A percentile compares a stretch with the other conserved stretches of the same genome.
These are phyloP conservation scores for Kwoniella bestiolae DNA, from an alignment of 768 basidiomycete genomes.

Conservation along the genomic window DNA sequence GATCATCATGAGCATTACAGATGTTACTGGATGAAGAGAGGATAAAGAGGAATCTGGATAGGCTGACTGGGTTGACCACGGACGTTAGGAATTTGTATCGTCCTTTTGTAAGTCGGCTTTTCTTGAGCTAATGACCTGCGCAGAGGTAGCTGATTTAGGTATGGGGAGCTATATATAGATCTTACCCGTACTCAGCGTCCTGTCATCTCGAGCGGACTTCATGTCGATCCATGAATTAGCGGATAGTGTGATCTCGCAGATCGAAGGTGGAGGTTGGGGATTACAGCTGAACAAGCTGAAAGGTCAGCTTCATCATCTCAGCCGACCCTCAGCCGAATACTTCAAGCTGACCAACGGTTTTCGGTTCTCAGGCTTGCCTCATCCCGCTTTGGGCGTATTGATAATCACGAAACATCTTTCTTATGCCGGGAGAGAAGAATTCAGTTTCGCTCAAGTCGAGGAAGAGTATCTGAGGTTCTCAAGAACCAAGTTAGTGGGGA, in stretches of 20 bases:
- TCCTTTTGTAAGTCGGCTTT: slow-evolving; percentile 53
- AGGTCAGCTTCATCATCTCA: slow-evolving; percentile 33
- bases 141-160: neutral
- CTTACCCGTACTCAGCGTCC: slow-evolving; percentile 28
- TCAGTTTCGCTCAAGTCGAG: slow-evolving; percentile 91
- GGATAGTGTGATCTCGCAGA: slow-evolving; percentile 34
- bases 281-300: slow-evolving; percentile 44
- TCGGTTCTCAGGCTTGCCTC: slow-evolving; percentile 66
- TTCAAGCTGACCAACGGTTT: no score
- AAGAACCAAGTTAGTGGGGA: slow-evolving; percentile 59
- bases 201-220: slow-evolving; percentile 22
- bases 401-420: slow-evolving; percentile 80
- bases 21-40: slow-evolving; percentile 27
- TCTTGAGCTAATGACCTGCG: slow-evolving; percentile 36
- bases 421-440: slow-evolving; percentile 73
- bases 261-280: slow-evolving; percentile 52
- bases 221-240: slow-evolving; percentile 22
- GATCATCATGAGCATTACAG: no score
- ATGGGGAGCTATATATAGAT: slow-evolving; percentile 19
- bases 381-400: slow-evolving; percentile 78
- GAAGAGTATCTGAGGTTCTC: slow-evolving; percentile 68
- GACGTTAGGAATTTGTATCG: slow-evolving; percentile 50
- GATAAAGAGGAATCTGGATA: slow-evolving; percentile 28
- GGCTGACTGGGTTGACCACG: slow-evolving; percentile 48
- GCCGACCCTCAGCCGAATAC: no score